Base-by-base conservation (phyloP, 768 basidiomycete species). In the Udeniomyces megalosporus region DNA sequence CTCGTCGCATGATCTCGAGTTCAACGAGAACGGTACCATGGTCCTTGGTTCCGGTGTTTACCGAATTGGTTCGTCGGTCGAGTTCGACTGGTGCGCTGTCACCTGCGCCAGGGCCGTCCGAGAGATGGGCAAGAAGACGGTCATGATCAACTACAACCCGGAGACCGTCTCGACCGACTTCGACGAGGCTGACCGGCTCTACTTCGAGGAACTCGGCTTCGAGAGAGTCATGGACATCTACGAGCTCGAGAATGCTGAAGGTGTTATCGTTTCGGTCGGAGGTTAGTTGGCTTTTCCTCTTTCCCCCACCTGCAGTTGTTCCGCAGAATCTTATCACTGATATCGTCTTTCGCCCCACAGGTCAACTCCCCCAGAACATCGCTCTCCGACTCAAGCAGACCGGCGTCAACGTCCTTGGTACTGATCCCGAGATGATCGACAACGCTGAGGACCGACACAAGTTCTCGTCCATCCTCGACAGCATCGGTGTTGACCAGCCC, bases 71-170 rank as follows among this genome's bases (percentile, higher is more conserved):
- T 89, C 86, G 74, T 91, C 88, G 67, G 95, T 99, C 71, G 95
- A 99, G 78, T 99, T 99, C 72, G 95, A 99, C 74, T 99, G 95
- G 95, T 99, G 95, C 73, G 93, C 95, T n/a, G 95, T 99, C 45
- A 96, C 93, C 1, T 97, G 92, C 73, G 90, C 91, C 15, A 80
- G 95, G 64, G 86, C 86, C 72, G 81, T 99, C 59, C 80, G 91
- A 69, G 82, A 86, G 67, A 87, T 90, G 81, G 91, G 92, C 73
- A 85, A 86, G 71, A 83, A 83, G 75, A 96, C 95, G 48, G 84
- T 99, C 77, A 97, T 97, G 93, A 80, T 99, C 80, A 99, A 99
- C 78, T 99, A 99, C 76, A 99, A 97, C 75, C 93, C 93, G 10
- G 95, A 99, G 76, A 99, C 95, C 3, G 95, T 97, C 46, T 96